Conservation (phyloP, 73 alveolate genomes). For the Paramecium tetraurelia region DNA sequence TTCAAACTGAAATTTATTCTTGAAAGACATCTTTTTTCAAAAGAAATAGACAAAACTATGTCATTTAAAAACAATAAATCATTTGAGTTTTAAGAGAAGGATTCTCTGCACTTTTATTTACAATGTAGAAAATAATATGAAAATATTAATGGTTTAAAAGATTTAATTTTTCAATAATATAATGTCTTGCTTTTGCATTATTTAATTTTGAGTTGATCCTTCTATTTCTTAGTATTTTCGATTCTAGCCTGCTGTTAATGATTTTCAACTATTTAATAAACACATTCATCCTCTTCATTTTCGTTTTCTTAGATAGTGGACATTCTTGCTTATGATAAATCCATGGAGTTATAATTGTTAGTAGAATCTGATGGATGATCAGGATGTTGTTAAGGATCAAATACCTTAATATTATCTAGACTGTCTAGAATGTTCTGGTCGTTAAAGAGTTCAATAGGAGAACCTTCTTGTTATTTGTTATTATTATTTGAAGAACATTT, state of each 20-base stretch:
- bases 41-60: too few species aligned
- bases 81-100: too few species aligned
- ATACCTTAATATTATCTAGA: background rate
- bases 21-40: too few species aligned
- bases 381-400: background rate
- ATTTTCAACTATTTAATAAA: background rate
- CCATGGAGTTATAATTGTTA: background rate
- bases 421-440: background rate
- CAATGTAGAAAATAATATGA: too few species aligned
- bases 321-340: background rate
- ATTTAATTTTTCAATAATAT: background rate
- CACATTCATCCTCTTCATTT: slow-evolving; percentile 1
- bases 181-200: background rate
- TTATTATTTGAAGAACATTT: background rate
- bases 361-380: background rate
- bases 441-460: background rate
- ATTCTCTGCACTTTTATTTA: too few species aligned
- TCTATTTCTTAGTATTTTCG: background rate
- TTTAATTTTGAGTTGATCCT: background rate
- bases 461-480: background rate
- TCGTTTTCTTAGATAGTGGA: background rate
- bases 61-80: too few species aligned
- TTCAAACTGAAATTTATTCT: too few species aligned
- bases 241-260: background rate
- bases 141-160: too few species aligned